These are phyloP conservation scores for Catharanthus roseus DNA, from an alignment of 257 asterid species.

Conservation along the genomic window DNA sequence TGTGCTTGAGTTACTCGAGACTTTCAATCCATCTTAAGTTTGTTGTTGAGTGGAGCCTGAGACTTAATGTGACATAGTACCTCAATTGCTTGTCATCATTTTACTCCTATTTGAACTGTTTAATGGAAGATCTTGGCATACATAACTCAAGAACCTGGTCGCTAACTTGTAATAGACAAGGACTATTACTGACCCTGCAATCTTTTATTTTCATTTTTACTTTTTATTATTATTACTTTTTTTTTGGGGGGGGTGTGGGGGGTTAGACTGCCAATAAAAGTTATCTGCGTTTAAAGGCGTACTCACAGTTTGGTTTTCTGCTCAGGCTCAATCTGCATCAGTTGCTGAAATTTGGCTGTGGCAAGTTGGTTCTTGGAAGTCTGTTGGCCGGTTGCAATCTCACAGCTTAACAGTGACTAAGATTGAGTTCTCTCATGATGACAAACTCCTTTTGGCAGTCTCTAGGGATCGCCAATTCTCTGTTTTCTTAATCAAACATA, in stretches of 20 bases:
- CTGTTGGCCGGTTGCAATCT: conserved; percentile 77
- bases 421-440: conserved; percentile 79
- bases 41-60: not conserved
- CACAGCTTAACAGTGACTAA: conserved; percentile 92
- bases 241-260: too few relatives aligned
- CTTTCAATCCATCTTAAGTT: not conserved
- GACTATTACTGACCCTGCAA: not conserved
- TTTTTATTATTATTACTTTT: not conserved
- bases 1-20: not conserved
- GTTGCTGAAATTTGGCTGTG: conserved; percentile 95
- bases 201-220: too few relatives aligned
- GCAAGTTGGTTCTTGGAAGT: conserved; percentile 91
- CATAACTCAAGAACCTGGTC: not conserved
- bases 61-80: too few relatives aligned
- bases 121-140: not conserved
- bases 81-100: not conserved
- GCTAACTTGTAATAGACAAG: not conserved
- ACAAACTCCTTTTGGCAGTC: conserved; percentile 67
- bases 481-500: conserved; percentile 53
- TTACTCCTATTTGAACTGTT: not conserved
- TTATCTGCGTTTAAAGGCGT: not conserved
- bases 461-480: conserved; percentile 96
- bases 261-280: not conserved
- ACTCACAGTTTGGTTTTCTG: conserved; percentile 9
- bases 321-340: conserved; percentile 88